These are phyloP conservation scores for Lizonia empirigonia DNA, from an alignment of 2,329 filamentous ascomycete genomes.

Conservation along the genomic window DNA sequence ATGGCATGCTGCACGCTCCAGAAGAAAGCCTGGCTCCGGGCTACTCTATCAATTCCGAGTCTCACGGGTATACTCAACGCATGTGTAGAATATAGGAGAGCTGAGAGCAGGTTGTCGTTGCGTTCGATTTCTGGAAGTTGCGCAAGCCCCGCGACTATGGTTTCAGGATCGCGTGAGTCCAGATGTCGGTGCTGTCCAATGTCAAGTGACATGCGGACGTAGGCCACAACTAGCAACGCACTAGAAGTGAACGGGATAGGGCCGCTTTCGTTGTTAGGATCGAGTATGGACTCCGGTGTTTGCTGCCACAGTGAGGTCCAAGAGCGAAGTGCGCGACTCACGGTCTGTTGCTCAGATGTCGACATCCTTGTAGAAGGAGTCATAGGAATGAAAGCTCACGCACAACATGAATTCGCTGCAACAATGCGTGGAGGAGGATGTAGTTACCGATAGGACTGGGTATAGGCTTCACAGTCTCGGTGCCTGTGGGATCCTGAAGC, in stretches of 20 bases:
- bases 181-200: slow-evolving; percentile 53
- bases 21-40: slow-evolving; percentile 61
- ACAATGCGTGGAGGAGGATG: slow-evolving; percentile 37
- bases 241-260: slow-evolving; percentile 53
- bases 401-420: slow-evolving; percentile 39
- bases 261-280: slow-evolving; percentile 45
- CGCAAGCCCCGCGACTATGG: slow-evolving; percentile 50
- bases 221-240: slow-evolving; percentile 54
- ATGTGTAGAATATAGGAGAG: slow-evolving; percentile 60
- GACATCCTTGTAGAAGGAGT: slow-evolving; percentile 28
- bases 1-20: slow-evolving; percentile 64
- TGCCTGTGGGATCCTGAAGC: slow-evolving; percentile 24
- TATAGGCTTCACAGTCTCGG: slow-evolving; percentile 31
- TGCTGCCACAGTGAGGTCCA: slow-evolving; percentile 47
- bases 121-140: slow-evolving; percentile 52
- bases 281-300: slow-evolving; percentile 44
- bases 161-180: slow-evolving; percentile 51
- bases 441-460: slow-evolving; percentile 42
- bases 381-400: slow-evolving; percentile 33
- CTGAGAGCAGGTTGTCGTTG: slow-evolving; percentile 56
- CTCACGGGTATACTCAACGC: slow-evolving; percentile 62
- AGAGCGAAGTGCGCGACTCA: slow-evolving; percentile 37
- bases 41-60: slow-evolving; percentile 61
- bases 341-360: slow-evolving; percentile 26
- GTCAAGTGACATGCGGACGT: slow-evolving; percentile 55